Conservation (phyloP, 139 green algal genomes). For the Astrephomene gubernaculifera region DNA sequence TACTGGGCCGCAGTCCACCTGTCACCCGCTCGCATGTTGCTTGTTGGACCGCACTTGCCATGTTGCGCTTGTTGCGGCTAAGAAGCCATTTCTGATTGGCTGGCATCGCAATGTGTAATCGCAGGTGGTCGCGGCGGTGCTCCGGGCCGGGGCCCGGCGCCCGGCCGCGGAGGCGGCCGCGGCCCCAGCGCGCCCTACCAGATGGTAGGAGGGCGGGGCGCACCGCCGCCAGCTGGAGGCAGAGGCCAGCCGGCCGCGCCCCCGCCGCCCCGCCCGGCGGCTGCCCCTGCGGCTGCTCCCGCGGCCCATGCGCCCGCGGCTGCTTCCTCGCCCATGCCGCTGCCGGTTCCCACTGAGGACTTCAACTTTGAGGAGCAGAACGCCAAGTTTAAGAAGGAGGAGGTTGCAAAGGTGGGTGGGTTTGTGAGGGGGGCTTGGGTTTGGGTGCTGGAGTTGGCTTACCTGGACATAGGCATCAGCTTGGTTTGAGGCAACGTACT, state of each 20-base stretch:
- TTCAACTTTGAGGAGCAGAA: constrained; percentile 91
- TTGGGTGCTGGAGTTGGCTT: no score
- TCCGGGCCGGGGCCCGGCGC: not conserved
- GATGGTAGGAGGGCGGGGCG: not conserved
- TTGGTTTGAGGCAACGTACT: no score
- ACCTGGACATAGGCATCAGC: no score
- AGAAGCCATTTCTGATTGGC: no score
- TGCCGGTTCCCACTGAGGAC: constrained; percentile 83
- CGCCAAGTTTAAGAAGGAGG: constrained; percentile 89
- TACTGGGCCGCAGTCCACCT: no score
- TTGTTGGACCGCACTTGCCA: no score
- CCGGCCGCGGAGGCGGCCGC: not conserved
- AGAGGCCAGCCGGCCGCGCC: not conserved
- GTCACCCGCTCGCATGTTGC: no score
- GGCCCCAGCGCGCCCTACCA: constrained; percentile 15
- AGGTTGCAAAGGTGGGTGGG: constrained; percentile 62
- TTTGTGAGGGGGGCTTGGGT: no score
- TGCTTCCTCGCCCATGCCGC: constrained; percentile 43
- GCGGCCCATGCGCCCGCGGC: constrained; percentile 14
- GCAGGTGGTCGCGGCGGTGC: constrained; percentile 12
- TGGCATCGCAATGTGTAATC: no score
- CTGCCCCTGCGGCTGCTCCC: not conserved
- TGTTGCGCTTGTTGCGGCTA: no score
- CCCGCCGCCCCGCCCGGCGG: constrained; percentile 20
- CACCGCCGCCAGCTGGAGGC: not conserved